A percentile compares a stretch with the other conserved stretches of the same genome.
phyloP scores from a whole-genome alignment of 495 filamentous ascomycete genomes.

The Aspergillus wentii region DNA sequence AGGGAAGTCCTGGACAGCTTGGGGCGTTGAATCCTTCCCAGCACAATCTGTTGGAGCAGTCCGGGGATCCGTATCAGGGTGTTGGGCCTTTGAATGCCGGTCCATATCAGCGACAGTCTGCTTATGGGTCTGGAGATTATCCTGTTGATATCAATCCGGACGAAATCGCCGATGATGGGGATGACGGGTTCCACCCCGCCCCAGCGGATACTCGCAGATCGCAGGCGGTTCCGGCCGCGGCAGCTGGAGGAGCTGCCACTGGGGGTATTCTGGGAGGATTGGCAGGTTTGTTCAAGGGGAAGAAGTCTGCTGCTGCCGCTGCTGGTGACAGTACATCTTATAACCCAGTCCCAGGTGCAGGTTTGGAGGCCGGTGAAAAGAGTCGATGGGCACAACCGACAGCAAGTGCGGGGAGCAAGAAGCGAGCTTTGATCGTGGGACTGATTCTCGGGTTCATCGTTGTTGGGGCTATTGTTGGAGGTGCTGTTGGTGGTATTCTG shows the following conservation, averaged over 20 bases:
- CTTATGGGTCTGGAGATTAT: conserved; percentile 48
- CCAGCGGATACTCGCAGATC: conserved; percentile 39
- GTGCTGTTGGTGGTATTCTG: conserved; percentile 70
- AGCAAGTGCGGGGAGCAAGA: conserved; percentile 59
- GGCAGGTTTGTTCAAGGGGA: conserved; percentile 31
- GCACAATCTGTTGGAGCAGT: conserved; percentile 26
- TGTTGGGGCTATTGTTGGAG: conserved; percentile 69
- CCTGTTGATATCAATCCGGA: conserved; percentile 64
- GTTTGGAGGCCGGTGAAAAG: conserved; percentile 17
- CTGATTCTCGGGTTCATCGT: conserved; percentile 57
- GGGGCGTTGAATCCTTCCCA: conserved; percentile 20
- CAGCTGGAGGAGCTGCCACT: conserved; percentile 50
- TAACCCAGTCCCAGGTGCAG: conserved; percentile 47
- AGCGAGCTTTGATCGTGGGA: conserved; percentile 65
- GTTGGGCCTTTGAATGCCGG: conserved; percentile 39
- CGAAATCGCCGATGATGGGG: conserved; percentile 78
- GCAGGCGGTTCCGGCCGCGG: conserved; percentile 39
- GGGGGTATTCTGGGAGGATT: conserved; percentile 43
- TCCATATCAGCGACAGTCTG: conserved; percentile 57
- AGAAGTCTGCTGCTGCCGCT: conserved; percentile 34
- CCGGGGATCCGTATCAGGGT: conserved; percentile 25
- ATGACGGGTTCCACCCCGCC: conserved; percentile 61
- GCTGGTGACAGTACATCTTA: conserved; percentile 37
- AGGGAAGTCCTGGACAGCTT: conserved; percentile 19
- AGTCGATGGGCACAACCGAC: conserved; percentile 46